Conservation (phyloP, 2,329 filamentous ascomycete genomes). For the Sphaerulina vaccinii region DNA sequence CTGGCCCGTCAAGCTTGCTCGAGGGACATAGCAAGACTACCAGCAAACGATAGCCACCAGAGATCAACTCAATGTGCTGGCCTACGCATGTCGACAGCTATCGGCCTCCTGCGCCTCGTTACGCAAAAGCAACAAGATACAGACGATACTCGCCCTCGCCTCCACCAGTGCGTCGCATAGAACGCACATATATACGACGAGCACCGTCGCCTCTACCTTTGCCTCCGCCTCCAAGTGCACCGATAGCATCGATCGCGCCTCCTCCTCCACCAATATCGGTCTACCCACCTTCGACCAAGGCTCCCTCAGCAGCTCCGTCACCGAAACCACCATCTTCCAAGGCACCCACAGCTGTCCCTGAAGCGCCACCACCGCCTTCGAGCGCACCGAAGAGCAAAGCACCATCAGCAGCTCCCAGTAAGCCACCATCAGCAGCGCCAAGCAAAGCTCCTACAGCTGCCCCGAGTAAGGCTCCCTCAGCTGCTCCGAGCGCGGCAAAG, state of each 20-base stretch:
- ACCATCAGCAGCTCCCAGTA: slow-evolving; percentile 21
- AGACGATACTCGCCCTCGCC: slow-evolving; percentile 25
- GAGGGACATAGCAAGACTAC: background rate
- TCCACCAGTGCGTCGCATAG: slow-evolving; percentile 22
- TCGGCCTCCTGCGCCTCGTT: slow-evolving; percentile 15
- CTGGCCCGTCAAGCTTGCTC: background rate
- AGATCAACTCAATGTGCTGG: slow-evolving; percentile 8
- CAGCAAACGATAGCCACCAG: background rate
- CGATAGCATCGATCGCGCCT: too few relatives aligned
- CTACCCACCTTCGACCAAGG: slow-evolving; percentile 20
- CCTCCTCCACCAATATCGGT: slow-evolving; percentile 17
- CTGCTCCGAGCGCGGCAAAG: slow-evolving; percentile 17
- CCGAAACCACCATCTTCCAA: slow-evolving; percentile 29
- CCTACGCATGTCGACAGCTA: slow-evolving; percentile 15
- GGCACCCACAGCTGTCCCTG: slow-evolving; percentile 16
- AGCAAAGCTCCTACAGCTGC: slow-evolving; percentile 25
- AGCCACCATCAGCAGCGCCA: slow-evolving; percentile 27
- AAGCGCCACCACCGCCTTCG: slow-evolving; percentile 1
- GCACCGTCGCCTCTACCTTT: slow-evolving; percentile 14
- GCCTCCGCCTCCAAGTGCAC: slow-evolving; percentile 16
- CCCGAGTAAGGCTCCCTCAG: slow-evolving; percentile 28
- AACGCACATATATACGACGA: slow-evolving; percentile 27
- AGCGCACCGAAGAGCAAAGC: slow-evolving; percentile 27
- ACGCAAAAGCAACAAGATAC: slow-evolving; percentile 14
- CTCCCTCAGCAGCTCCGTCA: slow-evolving; percentile 15